A percentile compares a stretch with the other conserved stretches of the same genome.
Conservation (phyloP, 139 green algal genomes). For the Micromonas commoda region DNA sequence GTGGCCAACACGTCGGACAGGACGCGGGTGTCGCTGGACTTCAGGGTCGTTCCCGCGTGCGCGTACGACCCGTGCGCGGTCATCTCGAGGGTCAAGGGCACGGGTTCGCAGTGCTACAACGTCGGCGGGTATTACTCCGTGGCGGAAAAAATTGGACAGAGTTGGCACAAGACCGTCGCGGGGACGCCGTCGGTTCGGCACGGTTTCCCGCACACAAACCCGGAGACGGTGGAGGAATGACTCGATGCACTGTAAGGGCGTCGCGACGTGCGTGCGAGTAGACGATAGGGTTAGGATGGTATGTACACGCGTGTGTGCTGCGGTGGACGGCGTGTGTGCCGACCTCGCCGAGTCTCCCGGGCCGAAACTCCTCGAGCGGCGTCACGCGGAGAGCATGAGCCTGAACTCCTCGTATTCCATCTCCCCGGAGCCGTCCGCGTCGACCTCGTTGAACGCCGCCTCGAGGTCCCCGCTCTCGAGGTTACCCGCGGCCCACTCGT, state of each 20-base stretch:
- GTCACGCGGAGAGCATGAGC: neutral
- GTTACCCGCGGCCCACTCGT: neutral
- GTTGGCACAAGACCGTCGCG: neutral
- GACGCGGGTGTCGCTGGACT: neutral
- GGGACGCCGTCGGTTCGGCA: neutral
- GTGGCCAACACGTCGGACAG: neutral
- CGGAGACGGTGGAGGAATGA: neutral
- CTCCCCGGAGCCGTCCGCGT: neutral
- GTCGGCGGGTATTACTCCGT: neutral
- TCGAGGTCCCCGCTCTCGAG: neutral
- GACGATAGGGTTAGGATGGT: no score
- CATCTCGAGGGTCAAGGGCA: neutral
- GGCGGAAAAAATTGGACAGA: neutral
- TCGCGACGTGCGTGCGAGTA: no score
- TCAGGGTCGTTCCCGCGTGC: neutral
- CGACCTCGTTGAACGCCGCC: neutral
- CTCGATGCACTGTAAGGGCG: no score
- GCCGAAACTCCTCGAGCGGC: no score
- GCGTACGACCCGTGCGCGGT: neutral
- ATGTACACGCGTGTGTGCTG: no score
- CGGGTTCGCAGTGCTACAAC: neutral
- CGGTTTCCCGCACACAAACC: neutral
- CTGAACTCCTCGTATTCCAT: neutral
- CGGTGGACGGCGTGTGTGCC: no score
- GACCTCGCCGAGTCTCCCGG: no score